These are phyloP conservation scores for Pichiaceae sp. DNA, from an alignment of 1,139 yeast genomes.

Conservation along the genomic window DNA sequence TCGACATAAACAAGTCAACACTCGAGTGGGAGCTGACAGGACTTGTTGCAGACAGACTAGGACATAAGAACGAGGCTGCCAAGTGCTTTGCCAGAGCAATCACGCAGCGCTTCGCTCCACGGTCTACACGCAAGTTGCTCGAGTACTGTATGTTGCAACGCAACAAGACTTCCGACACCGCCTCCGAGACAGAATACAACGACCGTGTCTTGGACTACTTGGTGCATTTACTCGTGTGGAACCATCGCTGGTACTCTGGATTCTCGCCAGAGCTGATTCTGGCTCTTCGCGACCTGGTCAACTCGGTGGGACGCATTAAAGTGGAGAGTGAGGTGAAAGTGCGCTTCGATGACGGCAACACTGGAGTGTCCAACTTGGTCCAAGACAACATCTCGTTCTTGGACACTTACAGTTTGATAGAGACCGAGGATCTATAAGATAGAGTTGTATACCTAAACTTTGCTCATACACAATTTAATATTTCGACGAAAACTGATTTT, in stretches of 20 bases:
- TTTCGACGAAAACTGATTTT: not conserved
- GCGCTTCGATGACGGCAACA: constrained; percentile 46
- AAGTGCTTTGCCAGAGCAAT: constrained; percentile 57
- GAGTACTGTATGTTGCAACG: constrained; percentile 42
- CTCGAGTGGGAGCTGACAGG: constrained; percentile 58
- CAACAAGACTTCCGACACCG: constrained; percentile 25
- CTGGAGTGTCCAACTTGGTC: constrained; percentile 56
- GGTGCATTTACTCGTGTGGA: constrained; percentile 83
- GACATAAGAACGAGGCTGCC: constrained; percentile 50
- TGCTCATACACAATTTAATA: not conserved
- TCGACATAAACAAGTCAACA: constrained; percentile 47
- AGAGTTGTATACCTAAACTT: not conserved
- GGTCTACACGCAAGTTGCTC: constrained; percentile 68
- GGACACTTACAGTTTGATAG: constrained; percentile 35
- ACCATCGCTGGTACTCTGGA: constrained; percentile 94
- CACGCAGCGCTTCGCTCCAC: constrained; percentile 59
- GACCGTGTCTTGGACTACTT: constrained; percentile 60
- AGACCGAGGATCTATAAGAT: constrained; percentile 21
- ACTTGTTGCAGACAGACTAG: constrained; percentile 42
- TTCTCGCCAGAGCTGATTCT: constrained; percentile 63
- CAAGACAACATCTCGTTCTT: constrained; percentile 43
- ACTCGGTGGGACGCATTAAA: constrained; percentile 71
- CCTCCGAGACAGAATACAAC: constrained; percentile 28
- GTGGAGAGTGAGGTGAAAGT: constrained; percentile 73
- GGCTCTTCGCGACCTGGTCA: constrained; percentile 52